Evolutionary conservation across 768 basidiomycete species (phyloP).

Genomic region (Auriculariales sp.): DNA sequence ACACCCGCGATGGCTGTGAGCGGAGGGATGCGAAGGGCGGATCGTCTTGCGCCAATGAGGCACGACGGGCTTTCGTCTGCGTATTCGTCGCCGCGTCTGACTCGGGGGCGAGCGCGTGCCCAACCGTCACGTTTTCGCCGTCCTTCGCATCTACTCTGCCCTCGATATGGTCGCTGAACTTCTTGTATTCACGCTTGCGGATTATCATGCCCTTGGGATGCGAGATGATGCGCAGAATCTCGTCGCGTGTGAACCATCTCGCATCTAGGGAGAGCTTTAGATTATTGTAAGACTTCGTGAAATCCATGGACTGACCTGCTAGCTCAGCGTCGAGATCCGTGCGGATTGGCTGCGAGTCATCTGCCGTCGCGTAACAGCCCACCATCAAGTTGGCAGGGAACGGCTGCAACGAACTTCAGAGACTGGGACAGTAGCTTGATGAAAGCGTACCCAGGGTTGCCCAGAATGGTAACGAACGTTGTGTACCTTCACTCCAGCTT

Average conservation of each 20-base stretch:
- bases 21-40: slow-evolving; percentile 62
- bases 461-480: slow-evolving; percentile 73
- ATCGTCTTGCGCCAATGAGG: too few relatives aligned
- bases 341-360: slow-evolving; percentile 58
- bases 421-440: not conserved
- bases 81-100: slow-evolving; percentile 10
- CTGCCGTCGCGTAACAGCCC: slow-evolving; percentile 73
- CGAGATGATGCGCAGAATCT: slow-evolving; percentile 50
- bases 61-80: too few relatives aligned
- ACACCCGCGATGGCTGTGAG: slow-evolving; percentile 71
- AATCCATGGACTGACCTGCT: slow-evolving; percentile 39
- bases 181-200: slow-evolving; percentile 33
- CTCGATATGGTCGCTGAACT: slow-evolving; percentile 22
- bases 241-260: slow-evolving; percentile 70
- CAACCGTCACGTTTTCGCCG: slow-evolving; percentile 8
- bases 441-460: slow-evolving; percentile 62
- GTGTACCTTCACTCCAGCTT: slow-evolving; percentile 81
- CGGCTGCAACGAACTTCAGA: slow-evolving; percentile 34
- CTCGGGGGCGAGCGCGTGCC: slow-evolving; percentile 18
- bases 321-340: slow-evolving; percentile 90
- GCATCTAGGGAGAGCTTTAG: slow-evolving; percentile 41
- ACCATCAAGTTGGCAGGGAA: slow-evolving; percentile 86
- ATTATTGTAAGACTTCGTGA: not conserved
- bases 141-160: slow-evolving; percentile 13
- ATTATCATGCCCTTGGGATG: slow-evolving; percentile 37